Evolutionary conservation across 352 stramenopile genomes (phyloP).

Genomic region (Pythium aphanidermatum): DNA sequence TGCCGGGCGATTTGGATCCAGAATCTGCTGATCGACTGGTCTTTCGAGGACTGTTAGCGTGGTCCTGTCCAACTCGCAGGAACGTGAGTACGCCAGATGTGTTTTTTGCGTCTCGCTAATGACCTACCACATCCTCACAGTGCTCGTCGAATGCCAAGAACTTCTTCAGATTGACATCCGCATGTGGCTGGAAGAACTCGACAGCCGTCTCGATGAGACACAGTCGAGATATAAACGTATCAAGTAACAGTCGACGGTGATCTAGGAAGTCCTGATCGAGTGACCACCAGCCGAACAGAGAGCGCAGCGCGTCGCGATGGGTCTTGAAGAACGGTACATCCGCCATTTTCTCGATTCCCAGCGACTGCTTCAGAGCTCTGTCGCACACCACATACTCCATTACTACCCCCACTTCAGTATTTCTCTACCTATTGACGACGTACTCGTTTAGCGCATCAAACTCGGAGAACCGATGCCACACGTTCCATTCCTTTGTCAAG

Average conservation of each 20-base stretch:
- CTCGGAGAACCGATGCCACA: conserved; percentile 64
- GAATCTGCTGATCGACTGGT: background rate
- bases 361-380: conserved; percentile 32
- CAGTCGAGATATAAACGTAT: conserved; percentile 42
- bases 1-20: conserved; percentile 1
- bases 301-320: conserved; percentile 41
- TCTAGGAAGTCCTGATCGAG: conserved; percentile 60
- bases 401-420: too few species aligned
- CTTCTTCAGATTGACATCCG: conserved; percentile 35
- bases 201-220: conserved; percentile 34
- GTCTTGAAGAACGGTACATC: conserved; percentile 48
- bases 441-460: conserved; percentile 58
- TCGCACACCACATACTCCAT: background rate
- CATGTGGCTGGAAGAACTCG: conserved; percentile 58
- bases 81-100: too few species aligned
- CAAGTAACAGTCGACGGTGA: conserved; percentile 39
- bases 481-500: conserved; percentile 48
- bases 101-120: background rate
- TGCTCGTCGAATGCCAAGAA: conserved; percentile 64
- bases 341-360: conserved; percentile 35
- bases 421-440: background rate
- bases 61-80: too few species aligned
- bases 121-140: conserved; percentile 50
- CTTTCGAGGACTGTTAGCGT: conserved; percentile 8
- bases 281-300: conserved; percentile 35